These are phyloP conservation scores for Suhomyces bolitotheri DNA, from an alignment of 1,139 yeast species.

Conservation along the genomic window DNA sequence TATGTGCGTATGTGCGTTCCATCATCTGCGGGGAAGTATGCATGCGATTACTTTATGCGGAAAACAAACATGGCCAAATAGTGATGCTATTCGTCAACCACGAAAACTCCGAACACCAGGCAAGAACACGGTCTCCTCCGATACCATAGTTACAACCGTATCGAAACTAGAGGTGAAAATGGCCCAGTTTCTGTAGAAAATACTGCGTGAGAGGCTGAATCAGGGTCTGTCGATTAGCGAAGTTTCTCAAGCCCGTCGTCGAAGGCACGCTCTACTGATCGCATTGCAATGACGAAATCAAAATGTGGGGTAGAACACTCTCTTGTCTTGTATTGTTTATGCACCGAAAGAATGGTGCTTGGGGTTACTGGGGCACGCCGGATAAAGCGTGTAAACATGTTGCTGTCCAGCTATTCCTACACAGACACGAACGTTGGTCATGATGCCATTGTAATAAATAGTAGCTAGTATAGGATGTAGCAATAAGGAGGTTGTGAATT, in stretches of 20 bases:
- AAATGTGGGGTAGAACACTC: too few relatives aligned
- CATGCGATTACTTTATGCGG: not conserved
- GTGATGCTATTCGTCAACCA: too few relatives aligned
- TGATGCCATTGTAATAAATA: not conserved
- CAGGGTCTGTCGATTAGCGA: too few relatives aligned
- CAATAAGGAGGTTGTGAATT: not conserved
- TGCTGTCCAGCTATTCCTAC: not conserved
- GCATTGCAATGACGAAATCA: too few relatives aligned
- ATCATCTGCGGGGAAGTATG: constrained; percentile 6
- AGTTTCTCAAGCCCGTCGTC: too few relatives aligned
- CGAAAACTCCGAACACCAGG: too few relatives aligned
- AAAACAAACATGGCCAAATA: constrained; percentile 2
- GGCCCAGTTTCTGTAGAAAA: too few relatives aligned
- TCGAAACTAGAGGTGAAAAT: too few relatives aligned
- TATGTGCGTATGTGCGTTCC: not conserved
- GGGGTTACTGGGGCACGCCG: not conserved
- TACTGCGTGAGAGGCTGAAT: too few relatives aligned
- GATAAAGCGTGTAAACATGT: not conserved
- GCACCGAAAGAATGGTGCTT: not conserved
- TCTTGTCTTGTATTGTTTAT: not conserved
- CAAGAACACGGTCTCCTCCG: too few relatives aligned
- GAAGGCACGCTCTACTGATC: too few relatives aligned
- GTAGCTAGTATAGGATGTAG: not conserved
- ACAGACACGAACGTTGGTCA: not conserved
- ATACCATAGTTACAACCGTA: too few relatives aligned